These are phyloP conservation scores for Schizophyllum amplum DNA, from an alignment of 1,284 basidiomycete species.

Conservation along the genomic window DNA sequence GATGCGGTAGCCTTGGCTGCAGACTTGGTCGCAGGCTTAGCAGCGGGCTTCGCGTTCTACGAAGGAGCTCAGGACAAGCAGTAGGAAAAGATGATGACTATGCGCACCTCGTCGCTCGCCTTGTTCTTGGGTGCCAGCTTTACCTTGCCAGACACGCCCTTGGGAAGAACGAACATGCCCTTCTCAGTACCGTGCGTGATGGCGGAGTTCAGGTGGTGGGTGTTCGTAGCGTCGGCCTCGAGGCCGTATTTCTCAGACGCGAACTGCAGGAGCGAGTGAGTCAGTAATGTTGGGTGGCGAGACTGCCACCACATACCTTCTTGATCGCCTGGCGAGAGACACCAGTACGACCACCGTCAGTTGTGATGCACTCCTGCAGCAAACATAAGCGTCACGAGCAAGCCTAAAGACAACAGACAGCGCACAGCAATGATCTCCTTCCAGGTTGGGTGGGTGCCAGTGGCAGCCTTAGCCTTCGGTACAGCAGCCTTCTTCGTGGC, in stretches of 20 bases:
- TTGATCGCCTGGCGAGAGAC: constrained; percentile 91
- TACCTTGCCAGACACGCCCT: constrained; percentile 66
- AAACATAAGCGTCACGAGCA: neutral
- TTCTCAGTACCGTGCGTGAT: constrained; percentile 60
- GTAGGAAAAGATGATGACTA: neutral
- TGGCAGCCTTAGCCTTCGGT: too few species aligned
- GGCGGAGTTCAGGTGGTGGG: constrained; percentile 63
- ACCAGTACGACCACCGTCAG: constrained; percentile 31
- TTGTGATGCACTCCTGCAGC: neutral
- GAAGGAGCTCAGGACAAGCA: neutral
- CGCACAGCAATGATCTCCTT: neutral
- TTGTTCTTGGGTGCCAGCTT: constrained; percentile 23
- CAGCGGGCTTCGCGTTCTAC: constrained; percentile 1
- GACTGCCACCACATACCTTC: constrained; percentile 46
- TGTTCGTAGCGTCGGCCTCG: constrained; percentile 46
- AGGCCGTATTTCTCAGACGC: constrained; percentile 68
- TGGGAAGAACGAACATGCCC: constrained; percentile 63
- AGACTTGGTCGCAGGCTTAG: constrained; percentile 5
- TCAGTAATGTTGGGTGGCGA: neutral
- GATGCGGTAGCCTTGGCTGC: constrained; percentile 23
- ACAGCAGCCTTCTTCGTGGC: too few species aligned
- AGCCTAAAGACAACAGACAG: neutral
- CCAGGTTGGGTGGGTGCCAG: neutral
- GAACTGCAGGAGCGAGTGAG: constrained; percentile 35
- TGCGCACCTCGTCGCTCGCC: constrained; percentile 14